Evolutionary conservation across 2,329 filamentous ascomycete genomes (phyloP).

Genomic region (Fusarium duplospermum): DNA sequence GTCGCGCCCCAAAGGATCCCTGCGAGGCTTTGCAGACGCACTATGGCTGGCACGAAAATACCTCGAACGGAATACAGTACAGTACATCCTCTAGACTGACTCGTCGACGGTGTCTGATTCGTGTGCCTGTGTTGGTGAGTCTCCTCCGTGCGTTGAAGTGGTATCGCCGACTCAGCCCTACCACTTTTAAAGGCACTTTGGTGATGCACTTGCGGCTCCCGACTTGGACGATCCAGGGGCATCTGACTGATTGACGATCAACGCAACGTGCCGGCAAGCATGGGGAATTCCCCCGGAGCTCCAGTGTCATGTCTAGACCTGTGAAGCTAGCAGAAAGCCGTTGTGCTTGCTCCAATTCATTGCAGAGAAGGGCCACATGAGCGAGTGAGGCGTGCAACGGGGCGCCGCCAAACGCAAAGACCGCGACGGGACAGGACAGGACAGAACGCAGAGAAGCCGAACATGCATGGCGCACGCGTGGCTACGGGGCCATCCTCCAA

Average conservation of each 20-base stretch:
- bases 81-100: not conserved
- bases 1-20: constrained; percentile 34
- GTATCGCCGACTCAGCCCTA: constrained; percentile 39
- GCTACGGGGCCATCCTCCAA: constrained; percentile 34
- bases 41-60: constrained; percentile 37
- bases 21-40: constrained; percentile 21
- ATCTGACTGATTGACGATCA: constrained; percentile 30
- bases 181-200: constrained; percentile 27
- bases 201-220: constrained; percentile 32
- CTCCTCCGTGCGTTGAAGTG: constrained; percentile 27
- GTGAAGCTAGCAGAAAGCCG: constrained; percentile 4
- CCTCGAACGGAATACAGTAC: constrained; percentile 17
- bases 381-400: constrained; percentile 29
- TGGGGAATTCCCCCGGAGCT: constrained; percentile 17
- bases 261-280: constrained; percentile 25
- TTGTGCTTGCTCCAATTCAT: constrained; percentile 13
- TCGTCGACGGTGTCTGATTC: constrained; percentile 15
- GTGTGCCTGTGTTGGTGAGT: constrained; percentile 19
- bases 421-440: constrained; percentile 21
- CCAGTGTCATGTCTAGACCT: constrained; percentile 10
- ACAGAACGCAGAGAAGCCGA: constrained; percentile 27
- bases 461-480: constrained; percentile 39
- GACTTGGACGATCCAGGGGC: constrained; percentile 31
- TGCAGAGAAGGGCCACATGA: constrained; percentile 22
- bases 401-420: constrained; percentile 25